phyloP scores from a whole-genome alignment of 2,329 filamentous ascomycete genomes.

The Leptodontidium sp. region DNA sequence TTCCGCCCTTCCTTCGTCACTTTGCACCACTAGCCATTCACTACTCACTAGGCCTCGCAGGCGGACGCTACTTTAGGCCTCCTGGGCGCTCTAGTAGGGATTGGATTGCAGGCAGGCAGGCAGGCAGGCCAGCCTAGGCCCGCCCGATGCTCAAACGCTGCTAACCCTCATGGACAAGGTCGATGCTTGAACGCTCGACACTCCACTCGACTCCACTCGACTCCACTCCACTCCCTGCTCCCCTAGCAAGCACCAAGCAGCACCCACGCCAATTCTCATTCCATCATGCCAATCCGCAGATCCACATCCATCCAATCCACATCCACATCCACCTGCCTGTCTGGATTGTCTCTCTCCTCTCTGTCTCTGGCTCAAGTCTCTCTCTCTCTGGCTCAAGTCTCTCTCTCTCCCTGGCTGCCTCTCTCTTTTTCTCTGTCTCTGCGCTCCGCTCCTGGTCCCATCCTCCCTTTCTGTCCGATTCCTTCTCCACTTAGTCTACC shows the following conservation, averaged over 20 bases:
- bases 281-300: conserved; percentile 31
- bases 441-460: conserved; percentile 1
- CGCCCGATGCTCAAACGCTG: conserved; percentile 3
- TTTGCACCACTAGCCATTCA: background rate
- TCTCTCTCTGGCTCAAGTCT: background rate
- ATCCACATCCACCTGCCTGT: conserved; percentile 16
- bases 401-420: background rate
- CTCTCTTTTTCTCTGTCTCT: background rate
- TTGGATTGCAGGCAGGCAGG: background rate
- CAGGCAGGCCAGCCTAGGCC: conserved; percentile 1
- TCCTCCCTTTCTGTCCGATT: background rate
- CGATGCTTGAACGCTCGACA: conserved; percentile 25
- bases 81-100: conserved; percentile 5
- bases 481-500: background rate
- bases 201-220: conserved; percentile 3
- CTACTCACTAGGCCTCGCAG: background rate
- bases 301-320: conserved; percentile 21
- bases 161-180: conserved; percentile 10
- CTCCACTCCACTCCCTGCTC: background rate
- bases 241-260: background rate
- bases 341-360: background rate
- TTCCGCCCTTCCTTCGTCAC: conserved; percentile 1
- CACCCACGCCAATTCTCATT: conserved; percentile 10
- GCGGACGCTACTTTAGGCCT: conserved; percentile 16
- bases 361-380: background rate